phyloP scores from a whole-genome alignment of 1,284 basidiomycete species.

The Pholiota adiposa region DNA sequence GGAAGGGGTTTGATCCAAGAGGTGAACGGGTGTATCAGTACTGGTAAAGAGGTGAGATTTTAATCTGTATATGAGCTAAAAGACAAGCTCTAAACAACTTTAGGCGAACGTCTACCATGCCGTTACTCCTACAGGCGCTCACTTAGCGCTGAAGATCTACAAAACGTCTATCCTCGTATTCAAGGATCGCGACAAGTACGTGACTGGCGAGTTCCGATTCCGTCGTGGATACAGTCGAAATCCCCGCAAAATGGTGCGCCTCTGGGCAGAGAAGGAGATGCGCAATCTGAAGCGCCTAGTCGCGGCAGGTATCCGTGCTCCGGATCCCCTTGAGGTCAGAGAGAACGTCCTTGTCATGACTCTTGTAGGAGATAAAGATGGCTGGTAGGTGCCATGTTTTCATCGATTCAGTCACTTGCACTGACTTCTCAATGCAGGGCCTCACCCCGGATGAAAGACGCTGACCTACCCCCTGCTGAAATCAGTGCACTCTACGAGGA shows the following conservation, averaged over 20 bases:
- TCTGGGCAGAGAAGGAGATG: constrained; percentile 99
- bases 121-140: constrained; percentile 61
- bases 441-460: constrained; percentile 91
- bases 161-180: constrained; percentile 98
- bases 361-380: constrained; percentile 84
- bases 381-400: constrained; percentile 61
- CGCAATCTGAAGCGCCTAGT: constrained; percentile 89
- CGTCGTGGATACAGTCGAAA: constrained; percentile 93
- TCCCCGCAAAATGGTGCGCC: constrained; percentile 97
- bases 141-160: constrained; percentile 95
- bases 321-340: constrained; percentile 89
- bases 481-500: constrained; percentile 78
- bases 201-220: constrained; percentile 92
- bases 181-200: constrained; percentile 96
- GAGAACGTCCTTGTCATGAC: constrained; percentile 98
- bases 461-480: constrained; percentile 59
- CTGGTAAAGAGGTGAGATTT: constrained; percentile 90
- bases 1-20: constrained; percentile 84
- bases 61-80: not conserved
- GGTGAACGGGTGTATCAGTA: constrained; percentile 93
- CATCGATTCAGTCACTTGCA: constrained; percentile 10
- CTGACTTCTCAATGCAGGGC: constrained; percentile 56
- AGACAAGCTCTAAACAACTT: not conserved
- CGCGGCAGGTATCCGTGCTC: constrained; percentile 83
- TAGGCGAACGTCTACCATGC: constrained; percentile 96